These are phyloP conservation scores for Stenogyne calaminthoides DNA, from an alignment of 305 asterid genomes.

Conservation along the genomic window DNA sequence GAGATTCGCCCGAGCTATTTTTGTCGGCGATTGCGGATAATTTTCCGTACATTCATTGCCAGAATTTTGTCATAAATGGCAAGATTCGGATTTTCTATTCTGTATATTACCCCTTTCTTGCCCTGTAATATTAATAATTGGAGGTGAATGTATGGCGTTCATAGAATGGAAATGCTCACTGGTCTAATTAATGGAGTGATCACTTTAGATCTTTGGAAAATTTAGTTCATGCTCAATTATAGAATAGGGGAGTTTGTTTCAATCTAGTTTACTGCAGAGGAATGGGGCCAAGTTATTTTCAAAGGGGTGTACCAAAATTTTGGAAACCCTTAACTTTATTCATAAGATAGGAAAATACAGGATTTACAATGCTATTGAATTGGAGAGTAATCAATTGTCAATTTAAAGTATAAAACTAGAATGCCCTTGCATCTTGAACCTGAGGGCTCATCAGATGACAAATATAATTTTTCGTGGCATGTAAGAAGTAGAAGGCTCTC, in stretches of 20 bases:
- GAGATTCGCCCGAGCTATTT: background rate
- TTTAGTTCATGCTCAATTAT: background rate
- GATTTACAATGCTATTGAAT: background rate
- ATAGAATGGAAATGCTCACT: slow-evolving; percentile 12
- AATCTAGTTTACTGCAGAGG: background rate
- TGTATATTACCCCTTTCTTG: background rate
- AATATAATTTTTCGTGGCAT: background rate
- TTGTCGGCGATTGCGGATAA: slow-evolving; percentile 19
- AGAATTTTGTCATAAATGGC: slow-evolving; percentile 16
- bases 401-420: background rate
- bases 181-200: slow-evolving; percentile 6
- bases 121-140: background rate
- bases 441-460: background rate
- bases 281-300: background rate
- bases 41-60: slow-evolving; percentile 14
- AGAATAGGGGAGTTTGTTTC: background rate
- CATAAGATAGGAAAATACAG: background rate
- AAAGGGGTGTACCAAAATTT: background rate
- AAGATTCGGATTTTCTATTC: slow-evolving; percentile 13
- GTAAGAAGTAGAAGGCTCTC: slow-evolving; percentile 3
- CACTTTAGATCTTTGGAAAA: slow-evolving; percentile 14
- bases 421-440: background rate
- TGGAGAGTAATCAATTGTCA: background rate
- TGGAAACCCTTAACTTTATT: background rate
- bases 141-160: background rate